Percentiles rank a stretch among this genome's conserved stretches.
Evolutionary conservation across 768 basidiomycete genomes (phyloP).

Genomic region (Rhodotorula diobovata): DNA sequence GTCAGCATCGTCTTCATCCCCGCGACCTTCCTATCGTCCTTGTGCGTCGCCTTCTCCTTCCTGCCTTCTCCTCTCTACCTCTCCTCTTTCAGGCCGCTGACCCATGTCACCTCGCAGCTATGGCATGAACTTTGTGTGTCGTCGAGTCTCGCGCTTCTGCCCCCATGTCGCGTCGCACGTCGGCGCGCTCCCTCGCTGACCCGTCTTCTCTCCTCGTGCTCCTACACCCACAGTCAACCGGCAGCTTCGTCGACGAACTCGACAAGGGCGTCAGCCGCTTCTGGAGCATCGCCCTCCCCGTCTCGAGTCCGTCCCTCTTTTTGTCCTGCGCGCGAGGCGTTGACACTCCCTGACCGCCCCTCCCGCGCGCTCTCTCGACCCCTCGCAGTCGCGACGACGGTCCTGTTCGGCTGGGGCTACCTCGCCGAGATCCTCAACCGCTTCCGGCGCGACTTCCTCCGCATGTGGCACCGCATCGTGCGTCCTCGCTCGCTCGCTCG

Average conservation of each 20-base stretch:
- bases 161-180: neutral
- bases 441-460: neutral
- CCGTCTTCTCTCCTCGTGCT: neutral
- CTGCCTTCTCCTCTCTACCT: too few species aligned
- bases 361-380: too few species aligned
- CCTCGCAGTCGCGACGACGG: neutral
- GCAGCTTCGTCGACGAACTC: conserved; percentile 5
- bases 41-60: neutral
- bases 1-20: conserved; percentile 20
- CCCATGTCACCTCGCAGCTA: neutral
- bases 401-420: conserved; percentile 6
- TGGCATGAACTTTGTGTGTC: conserved; percentile 7
- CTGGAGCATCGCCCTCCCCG: conserved; percentile 4
- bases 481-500: neutral
- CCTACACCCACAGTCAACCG: neutral
- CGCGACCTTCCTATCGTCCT: conserved; percentile 13
- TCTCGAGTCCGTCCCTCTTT: neutral
- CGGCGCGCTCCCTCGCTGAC: neutral
- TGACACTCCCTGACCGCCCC: neutral
- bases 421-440: neutral
- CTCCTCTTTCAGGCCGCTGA: too few species aligned
- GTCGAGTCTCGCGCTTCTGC: too few species aligned
- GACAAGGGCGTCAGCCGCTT: neutral
- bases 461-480: conserved; percentile 7
- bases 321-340: too few species aligned